Evolutionary conservation across 257 asterid genomes (phyloP).

Genomic region (Solanum paucissectum): DNA sequence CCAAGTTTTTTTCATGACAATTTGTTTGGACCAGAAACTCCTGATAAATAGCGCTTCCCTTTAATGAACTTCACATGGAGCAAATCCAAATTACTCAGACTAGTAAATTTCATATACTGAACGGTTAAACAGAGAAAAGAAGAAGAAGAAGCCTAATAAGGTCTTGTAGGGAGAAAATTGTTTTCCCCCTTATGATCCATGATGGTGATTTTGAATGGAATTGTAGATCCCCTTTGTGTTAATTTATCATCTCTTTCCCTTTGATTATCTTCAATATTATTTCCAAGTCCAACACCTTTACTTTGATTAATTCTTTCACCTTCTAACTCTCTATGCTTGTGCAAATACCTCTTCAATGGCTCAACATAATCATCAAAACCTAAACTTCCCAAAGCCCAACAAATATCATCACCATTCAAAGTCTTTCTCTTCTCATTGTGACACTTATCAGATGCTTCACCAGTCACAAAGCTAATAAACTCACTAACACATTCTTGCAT

Average conservation of each 20-base stretch:
- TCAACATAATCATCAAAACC: slow-evolving; percentile 52
- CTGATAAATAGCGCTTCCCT: not conserved
- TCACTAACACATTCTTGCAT: slow-evolving; percentile 72
- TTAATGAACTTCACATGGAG: not conserved
- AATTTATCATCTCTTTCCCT: not conserved
- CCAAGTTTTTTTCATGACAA: not conserved
- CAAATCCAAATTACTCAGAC: not conserved
- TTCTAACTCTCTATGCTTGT: slow-evolving; percentile 52
- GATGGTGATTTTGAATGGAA: not conserved
- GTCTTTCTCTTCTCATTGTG: slow-evolving; percentile 55
- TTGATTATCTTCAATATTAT: not conserved
- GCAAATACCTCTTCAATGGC: slow-evolving; percentile 47
- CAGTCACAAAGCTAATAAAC: slow-evolving; percentile 55
- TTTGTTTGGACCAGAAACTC: not conserved
- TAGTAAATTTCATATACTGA: not conserved
- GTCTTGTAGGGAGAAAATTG: not conserved
- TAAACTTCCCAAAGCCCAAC: slow-evolving; percentile 12
- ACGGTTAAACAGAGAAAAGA: not conserved
- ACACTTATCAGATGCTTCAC: slow-evolving; percentile 67
- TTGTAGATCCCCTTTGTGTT: not conserved
- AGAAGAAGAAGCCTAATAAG: not conserved
- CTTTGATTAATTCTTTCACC: slow-evolving; percentile 27
- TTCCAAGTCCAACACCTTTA: not conserved
- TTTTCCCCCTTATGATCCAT: not conserved
- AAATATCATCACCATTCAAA: slow-evolving; percentile 59